Percentiles rank a stretch among this genome's conserved stretches.
Evolutionary conservation across 106 monocot species (phyloP).

Genomic region (Acanthochlamys bracteata): DNA sequence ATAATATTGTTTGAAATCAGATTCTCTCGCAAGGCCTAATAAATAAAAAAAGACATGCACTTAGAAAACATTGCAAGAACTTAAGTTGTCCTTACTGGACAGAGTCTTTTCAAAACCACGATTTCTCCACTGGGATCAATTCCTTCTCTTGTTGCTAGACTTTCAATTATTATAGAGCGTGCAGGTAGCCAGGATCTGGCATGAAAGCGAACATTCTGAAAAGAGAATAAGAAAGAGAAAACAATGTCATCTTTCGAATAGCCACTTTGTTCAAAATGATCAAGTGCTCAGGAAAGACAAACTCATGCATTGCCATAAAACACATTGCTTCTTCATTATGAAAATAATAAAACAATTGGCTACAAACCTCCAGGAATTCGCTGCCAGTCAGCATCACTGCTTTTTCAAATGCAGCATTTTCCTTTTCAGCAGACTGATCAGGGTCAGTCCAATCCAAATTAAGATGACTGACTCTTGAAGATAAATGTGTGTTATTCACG

Average conservation of each 20-base stretch:
- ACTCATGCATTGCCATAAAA: not conserved
- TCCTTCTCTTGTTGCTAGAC: conserved; percentile 6
- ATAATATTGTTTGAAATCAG: too few species aligned
- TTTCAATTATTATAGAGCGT: conserved; percentile 14
- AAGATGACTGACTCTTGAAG: conserved; percentile 72
- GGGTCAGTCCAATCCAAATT: conserved; percentile 93
- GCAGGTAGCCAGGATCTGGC: conserved; percentile 13
- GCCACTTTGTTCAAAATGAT: too few species aligned
- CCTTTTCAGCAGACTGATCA: conserved; percentile 84
- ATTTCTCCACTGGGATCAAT: conserved; percentile 16
- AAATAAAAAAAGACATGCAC: too few species aligned
- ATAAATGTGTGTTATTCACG: conserved; percentile 71
- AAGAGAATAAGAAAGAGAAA: not conserved
- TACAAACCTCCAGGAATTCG: conserved; percentile 82
- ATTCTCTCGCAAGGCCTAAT: too few species aligned
- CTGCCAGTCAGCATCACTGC: conserved; percentile 78
- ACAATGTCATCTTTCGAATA: too few species aligned
- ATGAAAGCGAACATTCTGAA: conserved; percentile 14
- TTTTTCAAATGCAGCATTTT: conserved; percentile 82
- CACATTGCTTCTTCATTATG: too few species aligned
- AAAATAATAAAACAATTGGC: too few species aligned
- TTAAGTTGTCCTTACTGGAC: conserved; percentile 6
- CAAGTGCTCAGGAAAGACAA: too few species aligned
- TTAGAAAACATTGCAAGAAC: too few species aligned
- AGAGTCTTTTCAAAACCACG: conserved; percentile 9